These are phyloP conservation scores for Aspergillus mulundensis DNA, from an alignment of 495 filamentous ascomycete genomes.

Conservation along the genomic window DNA sequence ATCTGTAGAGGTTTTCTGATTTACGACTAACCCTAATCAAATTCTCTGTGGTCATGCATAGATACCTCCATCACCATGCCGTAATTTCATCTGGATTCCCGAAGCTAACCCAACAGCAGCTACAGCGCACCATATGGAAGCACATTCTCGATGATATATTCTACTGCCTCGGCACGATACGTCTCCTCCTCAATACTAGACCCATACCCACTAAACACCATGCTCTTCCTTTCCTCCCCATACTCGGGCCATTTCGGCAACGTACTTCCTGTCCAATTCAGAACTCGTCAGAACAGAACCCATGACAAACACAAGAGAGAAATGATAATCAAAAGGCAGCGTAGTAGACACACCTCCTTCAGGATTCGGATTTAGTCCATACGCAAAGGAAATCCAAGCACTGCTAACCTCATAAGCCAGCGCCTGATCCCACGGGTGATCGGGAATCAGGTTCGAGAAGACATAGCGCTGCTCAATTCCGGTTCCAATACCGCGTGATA, in stretches of 20 bases:
- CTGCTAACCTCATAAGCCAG: not conserved
- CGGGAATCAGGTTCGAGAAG: not conserved
- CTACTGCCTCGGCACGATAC: not conserved
- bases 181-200: not conserved
- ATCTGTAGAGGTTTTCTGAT: not conserved
- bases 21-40: not conserved
- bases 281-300: too few species aligned
- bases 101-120: not conserved
- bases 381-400: not conserved
- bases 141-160: not conserved
- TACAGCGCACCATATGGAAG: not conserved
- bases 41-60: too few species aligned
- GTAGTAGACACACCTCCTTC: not conserved
- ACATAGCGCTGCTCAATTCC: not conserved
- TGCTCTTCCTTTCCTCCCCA: not conserved
- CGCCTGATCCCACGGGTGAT: not conserved
- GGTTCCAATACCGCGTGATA: not conserved
- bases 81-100: too few species aligned
- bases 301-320: too few species aligned
- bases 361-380: not conserved
- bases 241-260: not conserved
- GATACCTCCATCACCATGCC: not conserved
- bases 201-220: constrained; percentile 1
- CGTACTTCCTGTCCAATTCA: too few species aligned
- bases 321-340: not conserved